Evolutionary conservation across 2,329 filamentous ascomycete genomes (phyloP).

Genomic region (Fusarium concolor): DNA sequence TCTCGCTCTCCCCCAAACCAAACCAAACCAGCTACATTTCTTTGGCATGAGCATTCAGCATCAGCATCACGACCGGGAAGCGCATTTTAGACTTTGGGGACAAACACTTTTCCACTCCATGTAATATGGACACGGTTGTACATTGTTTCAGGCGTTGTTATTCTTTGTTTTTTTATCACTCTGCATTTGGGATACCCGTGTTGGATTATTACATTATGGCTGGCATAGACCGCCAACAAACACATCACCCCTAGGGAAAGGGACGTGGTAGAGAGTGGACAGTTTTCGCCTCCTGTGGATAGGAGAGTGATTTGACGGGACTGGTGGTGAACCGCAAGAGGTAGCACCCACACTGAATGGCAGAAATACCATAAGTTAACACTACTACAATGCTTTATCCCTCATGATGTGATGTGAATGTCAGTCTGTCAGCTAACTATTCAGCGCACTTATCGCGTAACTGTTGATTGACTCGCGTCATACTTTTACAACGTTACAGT

Average conservation of each 20-base stretch:
- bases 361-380: conserved; percentile 52
- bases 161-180: conserved; percentile 9
- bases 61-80: conserved; percentile 22
- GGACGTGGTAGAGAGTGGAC: background rate
- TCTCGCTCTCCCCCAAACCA: conserved; percentile 27
- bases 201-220: conserved; percentile 28
- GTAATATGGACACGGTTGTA: background rate
- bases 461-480: background rate
- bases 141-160: conserved; percentile 37
- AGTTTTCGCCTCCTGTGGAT: conserved; percentile 5
- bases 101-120: conserved; percentile 2
- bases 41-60: conserved; percentile 17
- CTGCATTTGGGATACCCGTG: conserved; percentile 44
- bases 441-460: background rate
- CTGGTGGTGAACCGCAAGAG: conserved; percentile 27
- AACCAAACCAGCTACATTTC: conserved; percentile 15
- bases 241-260: background rate
- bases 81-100: conserved; percentile 38
- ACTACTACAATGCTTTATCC: background rate
- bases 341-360: conserved; percentile 52
- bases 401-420: background rate
- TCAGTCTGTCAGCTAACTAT: background rate
- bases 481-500: conserved; percentile 23
- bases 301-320: conserved; percentile 17
- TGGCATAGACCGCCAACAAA: background rate